phyloP scores from a whole-genome alignment of 2,329 filamentous ascomycete genomes.

The Emydomyces testavorans region DNA sequence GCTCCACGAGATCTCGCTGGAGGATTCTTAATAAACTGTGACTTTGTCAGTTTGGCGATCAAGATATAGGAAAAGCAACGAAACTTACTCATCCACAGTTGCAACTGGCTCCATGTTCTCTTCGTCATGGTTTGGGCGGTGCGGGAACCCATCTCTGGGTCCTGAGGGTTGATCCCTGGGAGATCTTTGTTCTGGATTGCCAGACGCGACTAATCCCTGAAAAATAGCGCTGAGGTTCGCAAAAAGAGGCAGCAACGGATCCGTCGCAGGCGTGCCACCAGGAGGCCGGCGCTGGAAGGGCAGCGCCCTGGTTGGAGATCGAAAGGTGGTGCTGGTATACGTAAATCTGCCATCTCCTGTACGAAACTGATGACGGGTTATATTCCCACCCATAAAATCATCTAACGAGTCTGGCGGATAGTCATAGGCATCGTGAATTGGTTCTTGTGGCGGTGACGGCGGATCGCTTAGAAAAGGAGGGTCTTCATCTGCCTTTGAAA shows the following conservation, averaged over 20 bases:
- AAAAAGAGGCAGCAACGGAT: constrained; percentile 24
- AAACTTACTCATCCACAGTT: constrained; percentile 5
- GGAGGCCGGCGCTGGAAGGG: constrained; percentile 14
- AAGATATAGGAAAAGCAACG: neutral
- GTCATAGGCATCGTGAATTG: neutral
- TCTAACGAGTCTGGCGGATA: neutral
- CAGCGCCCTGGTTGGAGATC: constrained; percentile 17
- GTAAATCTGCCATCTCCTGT: constrained; percentile 39
- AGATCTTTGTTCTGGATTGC: neutral
- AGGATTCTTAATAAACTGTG: constrained; percentile 5
- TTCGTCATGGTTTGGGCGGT: neutral
- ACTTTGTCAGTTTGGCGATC: neutral
- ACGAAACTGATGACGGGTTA: constrained; percentile 31
- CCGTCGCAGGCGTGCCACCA: constrained; percentile 15
- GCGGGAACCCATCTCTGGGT: neutral
- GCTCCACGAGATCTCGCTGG: constrained; percentile 2
- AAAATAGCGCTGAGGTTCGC: constrained; percentile 35
- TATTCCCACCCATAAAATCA: constrained; percentile 18
- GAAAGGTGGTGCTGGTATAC: constrained; percentile 27
- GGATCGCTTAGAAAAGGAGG: constrained; percentile 17
- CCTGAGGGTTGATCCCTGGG: neutral
- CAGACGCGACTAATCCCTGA: constrained; percentile 29
- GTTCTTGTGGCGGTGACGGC: constrained; percentile 21
- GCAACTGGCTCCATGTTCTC: neutral
- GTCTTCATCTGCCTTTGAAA: constrained; percentile 8